phyloP scores from a whole-genome alignment of 2,329 filamentous ascomycete genomes.

The Nemania serpens region DNA sequence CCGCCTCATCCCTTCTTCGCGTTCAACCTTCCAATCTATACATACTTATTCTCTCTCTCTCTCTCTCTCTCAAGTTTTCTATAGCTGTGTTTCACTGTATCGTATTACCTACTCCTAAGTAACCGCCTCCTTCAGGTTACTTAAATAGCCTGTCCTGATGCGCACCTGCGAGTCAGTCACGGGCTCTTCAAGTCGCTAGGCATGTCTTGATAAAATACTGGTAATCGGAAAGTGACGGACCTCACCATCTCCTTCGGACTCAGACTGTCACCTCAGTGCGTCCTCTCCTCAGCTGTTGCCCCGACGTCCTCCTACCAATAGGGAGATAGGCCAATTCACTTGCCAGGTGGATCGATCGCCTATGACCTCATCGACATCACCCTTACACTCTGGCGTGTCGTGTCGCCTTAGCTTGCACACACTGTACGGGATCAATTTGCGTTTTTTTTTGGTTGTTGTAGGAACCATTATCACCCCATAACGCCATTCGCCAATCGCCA shows the following conservation, averaged over 20 bases:
- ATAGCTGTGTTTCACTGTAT: background rate
- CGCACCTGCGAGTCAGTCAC: background rate
- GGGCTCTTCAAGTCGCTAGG: background rate
- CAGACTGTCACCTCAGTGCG: background rate
- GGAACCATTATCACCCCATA: constrained; percentile 1
- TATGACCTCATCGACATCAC: constrained; percentile 35
- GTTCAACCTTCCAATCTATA: background rate
- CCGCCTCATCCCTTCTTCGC: constrained; percentile 14
- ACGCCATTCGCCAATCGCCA: constrained; percentile 14
- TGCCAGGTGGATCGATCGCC: constrained; percentile 29
- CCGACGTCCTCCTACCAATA: background rate
- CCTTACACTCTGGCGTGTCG: constrained; percentile 11
- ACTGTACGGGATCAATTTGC: too few species aligned
- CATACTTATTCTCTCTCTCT: background rate
- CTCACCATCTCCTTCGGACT: background rate
- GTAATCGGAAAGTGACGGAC: background rate
- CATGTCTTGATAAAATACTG: background rate
- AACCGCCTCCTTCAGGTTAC: background rate
- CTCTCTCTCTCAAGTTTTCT: background rate
- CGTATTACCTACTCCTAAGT: background rate
- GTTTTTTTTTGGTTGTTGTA: background rate
- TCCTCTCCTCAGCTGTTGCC: too few species aligned
- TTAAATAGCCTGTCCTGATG: constrained; percentile 2
- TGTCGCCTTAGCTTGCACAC: constrained; percentile 11
- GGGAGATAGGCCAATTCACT: constrained; percentile 26